Evolutionary conservation across 371 early-diverging fungal genomes (phyloP).

Genomic region (Mucor indicus): DNA sequence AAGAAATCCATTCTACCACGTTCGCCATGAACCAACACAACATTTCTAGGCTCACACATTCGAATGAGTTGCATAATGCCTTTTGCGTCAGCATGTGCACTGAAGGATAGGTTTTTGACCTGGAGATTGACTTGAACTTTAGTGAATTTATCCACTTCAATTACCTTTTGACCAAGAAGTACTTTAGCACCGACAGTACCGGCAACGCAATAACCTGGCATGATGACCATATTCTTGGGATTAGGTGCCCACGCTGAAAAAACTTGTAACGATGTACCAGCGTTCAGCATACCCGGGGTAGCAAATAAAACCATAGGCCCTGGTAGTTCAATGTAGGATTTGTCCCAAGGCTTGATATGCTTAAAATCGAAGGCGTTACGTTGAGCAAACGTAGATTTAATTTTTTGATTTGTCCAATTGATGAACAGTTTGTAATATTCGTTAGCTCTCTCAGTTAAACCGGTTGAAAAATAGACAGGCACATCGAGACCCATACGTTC

Average conservation of each 20-base stretch:
- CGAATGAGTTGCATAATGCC: conserved; percentile 97
- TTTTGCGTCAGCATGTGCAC: conserved; percentile 98
- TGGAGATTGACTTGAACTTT: conserved; percentile 84
- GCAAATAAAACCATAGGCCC: conserved; percentile 96
- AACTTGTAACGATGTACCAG: conserved; percentile 79
- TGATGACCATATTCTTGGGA: conserved; percentile 89
- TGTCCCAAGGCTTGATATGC: conserved; percentile 84
- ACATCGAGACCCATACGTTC: conserved; percentile 85
- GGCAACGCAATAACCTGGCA: conserved; percentile 93
- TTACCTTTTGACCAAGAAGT: conserved; percentile 81
- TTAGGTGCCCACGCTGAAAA: conserved; percentile 91
- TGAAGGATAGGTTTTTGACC: conserved; percentile 96
- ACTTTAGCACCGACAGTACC: conserved; percentile 97
- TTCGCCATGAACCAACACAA: conserved; percentile 99
- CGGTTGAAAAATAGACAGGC: conserved; percentile 93
- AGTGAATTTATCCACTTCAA: conserved; percentile 78
- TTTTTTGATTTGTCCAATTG: conserved; percentile 94
- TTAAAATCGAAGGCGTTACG: conserved; percentile 95
- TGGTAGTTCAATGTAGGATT: conserved; percentile 59
- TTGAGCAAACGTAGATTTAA: conserved; percentile 81
- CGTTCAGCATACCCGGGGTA: conserved; percentile 92
- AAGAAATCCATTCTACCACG: conserved; percentile 87
- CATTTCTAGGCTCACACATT: conserved; percentile 90
- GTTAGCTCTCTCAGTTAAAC: conserved; percentile 93
- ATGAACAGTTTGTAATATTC: conserved; percentile 92